Evolutionary conservation across 2,329 filamentous ascomycete species (phyloP), one percentile per base, ranked within the genome.

Genomic region (Zymoseptoria pseudotritici): DNA sequence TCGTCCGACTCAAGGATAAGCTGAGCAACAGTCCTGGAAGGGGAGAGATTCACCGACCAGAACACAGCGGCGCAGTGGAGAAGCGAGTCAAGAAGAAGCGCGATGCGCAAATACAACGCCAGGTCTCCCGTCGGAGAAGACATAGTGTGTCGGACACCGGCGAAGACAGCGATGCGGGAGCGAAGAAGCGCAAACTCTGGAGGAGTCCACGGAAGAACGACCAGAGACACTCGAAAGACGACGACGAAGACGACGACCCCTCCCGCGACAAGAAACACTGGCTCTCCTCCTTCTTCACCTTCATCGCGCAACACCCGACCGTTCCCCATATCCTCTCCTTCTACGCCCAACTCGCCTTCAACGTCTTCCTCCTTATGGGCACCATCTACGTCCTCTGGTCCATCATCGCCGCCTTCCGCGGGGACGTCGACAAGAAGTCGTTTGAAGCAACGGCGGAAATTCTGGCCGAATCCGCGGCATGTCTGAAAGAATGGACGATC

Each of bases 371-470:
- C 17, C 79, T 86, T 4, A 73, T 80, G 11, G 74, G 81, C 58
- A 78, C 90, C 51, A 79, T 90, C 36, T 90, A 87, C 76, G 80
- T 83, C 1, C 82, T 90, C 66, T 83, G 89, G 65, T 78, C 81
- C 13, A n/a, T 46, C 36, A 13, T 46, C 36, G 36, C 36, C 36
- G 87, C 89, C 8, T 85, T 94, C 56, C 85, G 86, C 13, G 80
- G 82, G 22, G 92, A 97, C 72, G 86, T 96, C 36, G 80, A 86
- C 62, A 84, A 87, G 56, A 89, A 88, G 42, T 85, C 87, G 9
- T 81, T 87, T 52, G 84, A 85, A 58, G 86, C 86, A 11, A 84
- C 86, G n/a, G 79, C 83, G 2, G 69, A 69, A 42, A 83, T 94
- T 21, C 75, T 92, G 62, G 82, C 84, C 10, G 85, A 91, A 64